Base-by-base conservation (phyloP, 257 asterid species). In the Przewalskia tangutica region DNA sequence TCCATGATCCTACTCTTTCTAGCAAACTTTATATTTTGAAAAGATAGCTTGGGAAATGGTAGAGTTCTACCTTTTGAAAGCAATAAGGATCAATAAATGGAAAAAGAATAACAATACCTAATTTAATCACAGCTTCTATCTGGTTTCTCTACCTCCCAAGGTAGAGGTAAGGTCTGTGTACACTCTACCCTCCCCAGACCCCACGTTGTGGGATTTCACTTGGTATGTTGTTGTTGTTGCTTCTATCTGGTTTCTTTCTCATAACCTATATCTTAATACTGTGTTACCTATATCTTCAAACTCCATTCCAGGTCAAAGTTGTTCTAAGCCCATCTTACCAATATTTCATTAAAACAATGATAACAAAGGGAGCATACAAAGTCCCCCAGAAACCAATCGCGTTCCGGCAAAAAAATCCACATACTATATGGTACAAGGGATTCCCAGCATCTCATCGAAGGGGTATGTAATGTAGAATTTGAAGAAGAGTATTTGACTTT, bases 111-210 rank as follows among this genome's bases (percentile, higher is more conserved):
- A 48, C 60, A 46, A 20, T 3, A 48, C 56, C 38, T 44, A 44
- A 63, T 70, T 44, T 18, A n/a, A 8, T 46, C 40, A 48, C 20
- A 46, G 42, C 4, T 48, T 73, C 42, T 46, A 51, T 12, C 4
- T 48, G 40, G n/a, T 73, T 27, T 27, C 32, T 27, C 32, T 27
- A 27, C 32, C 32, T 0, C 32, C 32, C 32, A 27, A 27, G 32
- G 32, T 27, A 27, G 32, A 27, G 32, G 32, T 27, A 27, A 27
- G 32, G 32, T 27, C 32, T 27, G 32, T 2, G 32, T 27, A 27
- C 32, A 27, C 32, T 27, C 32, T 27, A 27, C 9, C 42, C 11
- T 71, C 83, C 84, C 83, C 89, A 83, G 18, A 84, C 81, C 79
- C 78, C 20, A 71, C 32, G 32, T 27, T 27, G 32, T 27, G 32